Evolutionary conservation across 139 green algal species (phyloP).

Genomic region (Chlorella sp.): DNA sequence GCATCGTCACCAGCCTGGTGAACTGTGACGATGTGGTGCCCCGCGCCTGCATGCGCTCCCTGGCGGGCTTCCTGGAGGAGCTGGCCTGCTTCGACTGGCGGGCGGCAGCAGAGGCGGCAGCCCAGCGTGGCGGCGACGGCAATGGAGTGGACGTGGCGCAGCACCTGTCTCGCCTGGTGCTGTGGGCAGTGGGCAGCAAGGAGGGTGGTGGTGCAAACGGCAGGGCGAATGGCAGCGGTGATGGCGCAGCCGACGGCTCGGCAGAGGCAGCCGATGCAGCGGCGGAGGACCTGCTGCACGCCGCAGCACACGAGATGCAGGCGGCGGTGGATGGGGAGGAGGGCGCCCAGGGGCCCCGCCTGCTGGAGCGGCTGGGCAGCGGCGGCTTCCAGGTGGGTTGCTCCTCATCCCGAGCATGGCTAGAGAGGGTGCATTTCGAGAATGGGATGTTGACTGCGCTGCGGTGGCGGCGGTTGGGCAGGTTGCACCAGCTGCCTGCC

Average conservation of each 20-base stretch:
- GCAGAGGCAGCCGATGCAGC: neutral
- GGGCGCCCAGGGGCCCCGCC: neutral
- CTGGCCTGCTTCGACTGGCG: conserved; percentile 43
- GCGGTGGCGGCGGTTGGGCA: no score
- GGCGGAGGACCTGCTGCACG: neutral
- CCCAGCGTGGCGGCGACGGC: neutral
- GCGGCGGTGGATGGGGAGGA: neutral
- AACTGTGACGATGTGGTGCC: conserved; percentile 45
- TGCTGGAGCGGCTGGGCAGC: conserved; percentile 14
- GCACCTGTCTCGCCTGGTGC: conserved; percentile 13
- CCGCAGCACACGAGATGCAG: neutral
- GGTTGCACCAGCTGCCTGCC: no score
- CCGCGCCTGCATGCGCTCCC: neutral
- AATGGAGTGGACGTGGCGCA: neutral
- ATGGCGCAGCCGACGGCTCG: neutral
- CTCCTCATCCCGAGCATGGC: no score
- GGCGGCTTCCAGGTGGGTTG: conserved; percentile 1
- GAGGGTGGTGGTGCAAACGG: neutral
- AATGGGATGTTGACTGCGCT: no score
- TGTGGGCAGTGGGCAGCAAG: neutral
- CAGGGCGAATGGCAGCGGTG: neutral
- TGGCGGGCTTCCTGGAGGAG: conserved; percentile 37
- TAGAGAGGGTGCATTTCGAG: no score
- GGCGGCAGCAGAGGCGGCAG: neutral
- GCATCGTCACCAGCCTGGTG: conserved; percentile 29